Evolutionary conservation across 163 green algal species (phyloP).

Genomic region (Scenedesmus sp.): DNA sequence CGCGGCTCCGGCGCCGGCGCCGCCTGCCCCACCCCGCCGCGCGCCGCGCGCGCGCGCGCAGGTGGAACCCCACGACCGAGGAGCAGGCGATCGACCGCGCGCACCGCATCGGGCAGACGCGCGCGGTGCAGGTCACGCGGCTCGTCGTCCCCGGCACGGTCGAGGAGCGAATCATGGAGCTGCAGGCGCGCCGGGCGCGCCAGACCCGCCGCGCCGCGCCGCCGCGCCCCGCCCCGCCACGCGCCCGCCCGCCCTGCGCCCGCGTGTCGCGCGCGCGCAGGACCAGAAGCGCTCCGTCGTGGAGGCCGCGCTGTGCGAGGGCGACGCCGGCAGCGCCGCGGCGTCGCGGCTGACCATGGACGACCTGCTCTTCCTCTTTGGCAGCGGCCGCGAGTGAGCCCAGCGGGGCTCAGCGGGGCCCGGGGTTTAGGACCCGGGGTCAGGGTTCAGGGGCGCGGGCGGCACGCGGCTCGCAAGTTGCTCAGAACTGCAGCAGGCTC

Average conservation of each 20-base stretch:
- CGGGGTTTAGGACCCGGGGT: no score
- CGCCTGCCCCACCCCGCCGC: no score
- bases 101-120: conserved; percentile 88
- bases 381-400: not conserved
- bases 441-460: no score
- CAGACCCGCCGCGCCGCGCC: not conserved
- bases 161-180: conserved; percentile 89
- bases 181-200: conserved; percentile 69
- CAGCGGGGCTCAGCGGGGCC: no score
- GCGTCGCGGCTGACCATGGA: conserved; percentile 63
- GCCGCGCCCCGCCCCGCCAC: not conserved
- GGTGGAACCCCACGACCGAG: conserved; percentile 72
- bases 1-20: no score
- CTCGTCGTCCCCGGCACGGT: conserved; percentile 82
- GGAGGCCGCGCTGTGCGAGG: conserved; percentile 61
- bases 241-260: no score
- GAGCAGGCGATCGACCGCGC: conserved; percentile 93
- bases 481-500: no score
- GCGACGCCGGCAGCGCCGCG: conserved; percentile 42
- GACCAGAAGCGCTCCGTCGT: conserved; percentile 51
- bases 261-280: not conserved
- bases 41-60: no score
- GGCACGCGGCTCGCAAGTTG: no score
- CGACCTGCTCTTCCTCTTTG: conserved; percentile 69
- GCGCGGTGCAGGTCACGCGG: conserved; percentile 49